phyloP scores from a whole-genome alignment of 768 basidiomycete species.

The Pholiota conissans region DNA sequence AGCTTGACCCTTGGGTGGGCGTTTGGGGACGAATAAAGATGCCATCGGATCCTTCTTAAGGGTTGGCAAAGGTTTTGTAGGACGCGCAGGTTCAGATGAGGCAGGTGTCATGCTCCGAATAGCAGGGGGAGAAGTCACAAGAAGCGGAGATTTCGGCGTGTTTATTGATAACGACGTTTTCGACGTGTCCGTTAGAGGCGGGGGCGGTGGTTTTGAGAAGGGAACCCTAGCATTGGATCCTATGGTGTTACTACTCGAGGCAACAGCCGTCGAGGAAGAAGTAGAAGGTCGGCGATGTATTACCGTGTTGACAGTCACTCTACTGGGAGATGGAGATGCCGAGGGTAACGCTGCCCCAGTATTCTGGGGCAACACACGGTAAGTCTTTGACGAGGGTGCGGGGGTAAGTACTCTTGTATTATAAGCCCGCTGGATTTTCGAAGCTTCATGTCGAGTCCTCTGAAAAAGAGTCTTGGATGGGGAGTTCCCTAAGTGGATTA shows the following conservation, averaged over 20 bases:
- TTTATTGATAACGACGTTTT: conserved; percentile 8
- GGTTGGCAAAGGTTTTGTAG: conserved; percentile 24
- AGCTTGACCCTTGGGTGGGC: conserved; percentile 68
- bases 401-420: conserved; percentile 53
- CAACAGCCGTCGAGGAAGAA: conserved; percentile 12
- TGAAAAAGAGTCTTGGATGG: conserved; percentile 74
- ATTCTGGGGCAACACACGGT: conserved; percentile 39
- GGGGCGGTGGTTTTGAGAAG: conserved; percentile 9
- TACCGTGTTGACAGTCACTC: conserved; percentile 55
- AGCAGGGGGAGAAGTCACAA: background rate
- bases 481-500: conserved; percentile 31
- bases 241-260: conserved; percentile 16
- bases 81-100: conserved; percentile 7
- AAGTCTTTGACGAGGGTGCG: conserved; percentile 46
- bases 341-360: conserved; percentile 34
- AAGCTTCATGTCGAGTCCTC: conserved; percentile 72
- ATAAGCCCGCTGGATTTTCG: conserved; percentile 64
- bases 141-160: background rate
- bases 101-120: conserved; percentile 1
- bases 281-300: conserved; percentile 34
- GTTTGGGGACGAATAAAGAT: conserved; percentile 73
- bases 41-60: conserved; percentile 54
- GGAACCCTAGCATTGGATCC: background rate
- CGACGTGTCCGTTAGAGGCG: conserved; percentile 15
- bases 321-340: conserved; percentile 33